Base-by-base conservation (phyloP, 2,329 filamentous ascomycete genomes). In the Penicillium psychrosexuale region DNA sequence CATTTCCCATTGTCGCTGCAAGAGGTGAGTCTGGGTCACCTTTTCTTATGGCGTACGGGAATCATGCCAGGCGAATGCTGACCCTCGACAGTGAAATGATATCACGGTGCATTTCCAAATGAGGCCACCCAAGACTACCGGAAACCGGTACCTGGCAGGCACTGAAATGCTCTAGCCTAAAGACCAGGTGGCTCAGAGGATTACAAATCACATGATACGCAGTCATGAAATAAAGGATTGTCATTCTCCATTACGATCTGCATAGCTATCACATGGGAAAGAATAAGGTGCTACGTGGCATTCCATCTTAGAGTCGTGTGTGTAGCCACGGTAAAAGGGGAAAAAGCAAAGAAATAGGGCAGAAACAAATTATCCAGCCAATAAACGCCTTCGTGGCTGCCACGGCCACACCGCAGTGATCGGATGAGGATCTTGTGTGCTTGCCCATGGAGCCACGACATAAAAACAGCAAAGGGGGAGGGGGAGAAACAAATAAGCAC, bases 231-330 rank as follows among this genome's bases (percentile, higher is more conserved):
- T 15, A 30, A 47, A 44, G 37, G 33, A 53, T 61, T 56, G 31
- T 9, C 58, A 60, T 63, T 63, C 60, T 62, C 51, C 51, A 55
- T 53, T 56, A 59, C 42, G 15, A 42, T 30, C 55, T 61, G 55
- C 51, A 40, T 28, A 46, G 44, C 51, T 50, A 55, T 49, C 47
- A 46, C 51, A 50, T 43, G 33, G 40, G 38, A 45, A 51, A 31
- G 34, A 28, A 40, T 17, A 30, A 17, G 9, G 19, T 31, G 28
- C 19, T 42, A 49, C n/a, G 37, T 49, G 31, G 38, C 31, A 37
- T 31, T 39, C 27, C 28, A 31, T 30, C 31, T 22, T 24, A 31
- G 37, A 33, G 22, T 31, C 33, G 28, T 37, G 11, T 34, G 24
- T 34, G 38, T 17, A 48, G 31, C 27, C 40, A 47, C 28, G 27